Evolutionary conservation across 2,329 filamentous ascomycete genomes (phyloP).

Genomic region (Xylariales sp.): DNA sequence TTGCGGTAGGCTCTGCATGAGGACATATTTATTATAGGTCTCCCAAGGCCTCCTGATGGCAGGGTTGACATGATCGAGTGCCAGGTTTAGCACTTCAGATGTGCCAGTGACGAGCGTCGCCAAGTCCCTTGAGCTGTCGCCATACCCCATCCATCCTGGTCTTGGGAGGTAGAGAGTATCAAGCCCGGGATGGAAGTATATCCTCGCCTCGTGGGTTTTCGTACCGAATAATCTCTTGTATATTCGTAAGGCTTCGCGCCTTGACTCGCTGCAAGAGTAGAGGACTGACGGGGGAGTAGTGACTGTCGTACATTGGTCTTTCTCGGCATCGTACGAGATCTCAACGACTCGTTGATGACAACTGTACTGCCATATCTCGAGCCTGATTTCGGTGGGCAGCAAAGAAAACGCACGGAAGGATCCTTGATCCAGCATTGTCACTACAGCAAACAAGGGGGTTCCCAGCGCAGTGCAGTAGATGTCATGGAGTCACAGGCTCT

Average conservation of each 20-base stretch:
- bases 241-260: constrained; percentile 33
- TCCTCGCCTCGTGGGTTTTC: constrained; percentile 22
- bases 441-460: background rate
- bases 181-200: constrained; percentile 26
- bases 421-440: background rate
- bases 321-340: constrained; percentile 31
- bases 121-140: constrained; percentile 37
- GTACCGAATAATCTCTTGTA: constrained; percentile 34
- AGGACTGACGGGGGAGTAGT: constrained; percentile 35
- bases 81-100: constrained; percentile 33
- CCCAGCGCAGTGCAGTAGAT: background rate
- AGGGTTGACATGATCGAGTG: constrained; percentile 40
- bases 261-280: constrained; percentile 37
- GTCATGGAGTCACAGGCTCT: background rate
- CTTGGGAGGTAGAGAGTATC: constrained; percentile 36
- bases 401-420: constrained; percentile 29
- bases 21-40: constrained; percentile 44
- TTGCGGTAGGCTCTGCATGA: constrained; percentile 37
- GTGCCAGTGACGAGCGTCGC: constrained; percentile 29
- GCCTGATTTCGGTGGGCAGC: constrained; percentile 35
- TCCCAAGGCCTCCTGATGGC: constrained; percentile 44
- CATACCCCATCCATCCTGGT: constrained; percentile 34
- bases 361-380: constrained; percentile 35
- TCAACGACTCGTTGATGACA: constrained; percentile 34
- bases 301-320: constrained; percentile 32